phyloP scores from a whole-genome alignment of 139 green algal species.

The Yamagishiella unicocca region DNA sequence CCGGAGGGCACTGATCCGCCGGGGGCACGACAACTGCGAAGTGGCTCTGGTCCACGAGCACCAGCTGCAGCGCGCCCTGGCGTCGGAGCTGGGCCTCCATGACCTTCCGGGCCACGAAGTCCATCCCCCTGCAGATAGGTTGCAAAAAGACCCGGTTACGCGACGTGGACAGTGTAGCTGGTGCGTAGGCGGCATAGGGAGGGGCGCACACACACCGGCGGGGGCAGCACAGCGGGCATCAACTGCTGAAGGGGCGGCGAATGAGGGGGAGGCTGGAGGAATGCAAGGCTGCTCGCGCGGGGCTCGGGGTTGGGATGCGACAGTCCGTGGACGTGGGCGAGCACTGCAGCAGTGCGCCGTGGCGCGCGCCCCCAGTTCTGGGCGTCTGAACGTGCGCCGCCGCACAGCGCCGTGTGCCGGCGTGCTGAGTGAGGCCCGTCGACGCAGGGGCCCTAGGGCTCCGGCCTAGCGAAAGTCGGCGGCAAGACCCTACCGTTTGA shows the following conservation, averaged over 20 bases:
- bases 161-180: neutral
- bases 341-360: neutral
- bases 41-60: conserved; percentile 40
- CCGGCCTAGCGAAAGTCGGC: too few relatives aligned
- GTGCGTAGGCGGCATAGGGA: neutral
- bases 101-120: neutral
- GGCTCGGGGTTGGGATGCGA: neutral
- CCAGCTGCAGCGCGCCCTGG: neutral
- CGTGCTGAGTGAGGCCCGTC: neutral
- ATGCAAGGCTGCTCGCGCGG: neutral
- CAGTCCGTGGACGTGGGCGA: neutral
- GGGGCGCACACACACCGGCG: neutral
- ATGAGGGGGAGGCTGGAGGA: neutral
- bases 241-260: neutral
- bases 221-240: neutral
- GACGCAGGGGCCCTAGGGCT: neutral
- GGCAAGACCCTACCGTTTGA: conserved; percentile 36
- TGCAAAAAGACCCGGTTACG: neutral
- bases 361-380: neutral
- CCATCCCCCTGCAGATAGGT: conserved; percentile 27
- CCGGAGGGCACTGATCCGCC: neutral
- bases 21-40: conserved; percentile 11
- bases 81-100: conserved; percentile 13
- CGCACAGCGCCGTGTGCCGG: neutral
- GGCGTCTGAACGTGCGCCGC: neutral